phyloP scores from a whole-genome alignment of 116 monocot genomes.

The Papilionanthe hybrid region DNA sequence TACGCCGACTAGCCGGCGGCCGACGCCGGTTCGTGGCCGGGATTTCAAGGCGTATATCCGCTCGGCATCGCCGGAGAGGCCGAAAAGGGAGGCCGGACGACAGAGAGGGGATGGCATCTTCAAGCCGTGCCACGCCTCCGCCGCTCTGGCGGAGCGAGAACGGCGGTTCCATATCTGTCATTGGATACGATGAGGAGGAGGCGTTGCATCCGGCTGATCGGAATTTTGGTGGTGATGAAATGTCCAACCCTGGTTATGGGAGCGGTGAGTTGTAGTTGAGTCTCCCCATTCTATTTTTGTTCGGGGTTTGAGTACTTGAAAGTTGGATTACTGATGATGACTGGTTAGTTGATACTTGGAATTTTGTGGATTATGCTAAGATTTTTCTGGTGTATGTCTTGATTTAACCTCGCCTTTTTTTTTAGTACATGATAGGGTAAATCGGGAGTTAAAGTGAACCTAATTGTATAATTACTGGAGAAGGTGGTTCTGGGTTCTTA shows the following conservation, averaged over 20 bases:
- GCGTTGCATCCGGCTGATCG: constrained; percentile 10
- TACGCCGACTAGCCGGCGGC: constrained; percentile 7
- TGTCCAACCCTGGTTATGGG: constrained; percentile 2
- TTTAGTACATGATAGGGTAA: neutral
- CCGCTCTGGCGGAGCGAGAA: constrained; percentile 11
- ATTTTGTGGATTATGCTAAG: neutral
- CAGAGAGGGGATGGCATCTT: constrained; percentile 18
- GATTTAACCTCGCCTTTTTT: neutral
- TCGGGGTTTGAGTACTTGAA: neutral
- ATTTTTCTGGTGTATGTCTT: neutral
- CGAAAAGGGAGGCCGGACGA: constrained; percentile 10
- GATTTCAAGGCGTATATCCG: neutral
- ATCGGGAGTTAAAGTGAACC: neutral
- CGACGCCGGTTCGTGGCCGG: neutral
- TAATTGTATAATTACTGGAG: neutral
- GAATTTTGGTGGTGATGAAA: constrained; percentile 13
- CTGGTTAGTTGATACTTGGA: neutral
- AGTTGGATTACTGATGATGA: neutral
- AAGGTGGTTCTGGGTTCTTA: too few relatives aligned
- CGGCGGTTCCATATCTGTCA: neutral
- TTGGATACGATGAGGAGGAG: constrained; percentile 37
- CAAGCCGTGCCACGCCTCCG: constrained; percentile 5
- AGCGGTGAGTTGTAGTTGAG: constrained; percentile 22
- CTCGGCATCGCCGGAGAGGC: constrained; percentile 8
- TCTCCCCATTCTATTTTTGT: neutral